Conservation (phyloP, 345 rosid species). For the Geranium brycei region DNA sequence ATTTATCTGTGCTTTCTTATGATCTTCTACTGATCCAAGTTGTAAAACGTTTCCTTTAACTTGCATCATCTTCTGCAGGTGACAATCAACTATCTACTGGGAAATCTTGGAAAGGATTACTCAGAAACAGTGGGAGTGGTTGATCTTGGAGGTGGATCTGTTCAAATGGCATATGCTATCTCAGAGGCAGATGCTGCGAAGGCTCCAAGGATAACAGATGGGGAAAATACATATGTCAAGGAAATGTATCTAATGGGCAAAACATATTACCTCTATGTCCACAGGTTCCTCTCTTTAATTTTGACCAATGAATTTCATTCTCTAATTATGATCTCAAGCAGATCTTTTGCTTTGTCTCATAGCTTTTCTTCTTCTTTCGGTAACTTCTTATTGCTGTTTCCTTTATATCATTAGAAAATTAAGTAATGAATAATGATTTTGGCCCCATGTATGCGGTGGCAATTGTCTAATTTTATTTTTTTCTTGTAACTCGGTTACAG, state of each 20-base stretch:
- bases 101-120: constrained; percentile 65
- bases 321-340: not conserved
- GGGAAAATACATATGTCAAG: constrained; percentile 70
- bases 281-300: constrained; percentile 41
- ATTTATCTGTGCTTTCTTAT: too few species aligned
- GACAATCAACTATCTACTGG: constrained; percentile 76
- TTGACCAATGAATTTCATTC: constrained; percentile 8
- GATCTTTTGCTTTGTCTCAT: not conserved
- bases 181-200: constrained; percentile 65
- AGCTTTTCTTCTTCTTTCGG: too few species aligned
- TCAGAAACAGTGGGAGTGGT: constrained; percentile 81
- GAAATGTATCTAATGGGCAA: constrained; percentile 70
- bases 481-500: constrained; percentile 28
- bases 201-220: constrained; percentile 50
- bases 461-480: too few species aligned
- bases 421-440: constrained; percentile 6
- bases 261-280: constrained; percentile 80
- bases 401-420: too few species aligned
- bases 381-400: too few species aligned
- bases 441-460: not conserved
- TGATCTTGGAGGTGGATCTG: constrained; percentile 99
- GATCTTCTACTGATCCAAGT: not conserved
- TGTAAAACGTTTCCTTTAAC: not conserved
- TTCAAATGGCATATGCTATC: constrained; percentile 98
- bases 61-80: constrained; percentile 39